phyloP scores from a whole-genome alignment of 352 stramenopile genomes.

The Phytophthora colocasiae region DNA sequence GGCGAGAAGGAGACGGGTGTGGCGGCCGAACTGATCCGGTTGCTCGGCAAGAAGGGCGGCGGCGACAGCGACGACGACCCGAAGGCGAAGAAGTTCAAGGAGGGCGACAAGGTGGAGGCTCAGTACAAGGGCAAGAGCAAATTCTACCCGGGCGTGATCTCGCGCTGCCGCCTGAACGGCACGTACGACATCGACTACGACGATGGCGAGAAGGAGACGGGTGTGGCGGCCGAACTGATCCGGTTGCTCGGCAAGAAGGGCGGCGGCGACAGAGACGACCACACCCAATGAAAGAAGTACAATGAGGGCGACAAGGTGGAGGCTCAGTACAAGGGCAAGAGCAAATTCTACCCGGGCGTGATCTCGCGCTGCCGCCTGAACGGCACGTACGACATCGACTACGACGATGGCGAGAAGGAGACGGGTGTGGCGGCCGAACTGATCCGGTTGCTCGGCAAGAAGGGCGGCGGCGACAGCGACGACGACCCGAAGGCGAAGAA shows the following conservation, averaged over 20 bases:
- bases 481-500: not conserved
- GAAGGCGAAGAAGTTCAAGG: constrained; percentile 25
- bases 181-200: constrained; percentile 28
- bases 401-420: not conserved
- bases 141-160: constrained; percentile 24
- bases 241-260: constrained; percentile 13
- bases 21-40: constrained; percentile 21
- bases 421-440: not conserved
- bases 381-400: constrained; percentile 1
- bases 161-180: constrained; percentile 20
- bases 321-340: not conserved
- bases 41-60: constrained; percentile 11
- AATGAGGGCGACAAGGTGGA: not conserved
- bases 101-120: constrained; percentile 23
- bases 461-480: not conserved
- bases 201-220: constrained; percentile 24
- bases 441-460: not conserved
- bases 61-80: constrained; percentile 20
- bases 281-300: too few species aligned
- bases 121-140: constrained; percentile 27
- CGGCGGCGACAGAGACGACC: constrained; percentile 18
- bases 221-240: constrained; percentile 23
- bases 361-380: not conserved
- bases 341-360: not conserved
- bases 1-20: constrained; percentile 27